Conservation (phyloP, 2,329 filamentous ascomycete genomes). For the Aspergillus sclerotialis region DNA sequence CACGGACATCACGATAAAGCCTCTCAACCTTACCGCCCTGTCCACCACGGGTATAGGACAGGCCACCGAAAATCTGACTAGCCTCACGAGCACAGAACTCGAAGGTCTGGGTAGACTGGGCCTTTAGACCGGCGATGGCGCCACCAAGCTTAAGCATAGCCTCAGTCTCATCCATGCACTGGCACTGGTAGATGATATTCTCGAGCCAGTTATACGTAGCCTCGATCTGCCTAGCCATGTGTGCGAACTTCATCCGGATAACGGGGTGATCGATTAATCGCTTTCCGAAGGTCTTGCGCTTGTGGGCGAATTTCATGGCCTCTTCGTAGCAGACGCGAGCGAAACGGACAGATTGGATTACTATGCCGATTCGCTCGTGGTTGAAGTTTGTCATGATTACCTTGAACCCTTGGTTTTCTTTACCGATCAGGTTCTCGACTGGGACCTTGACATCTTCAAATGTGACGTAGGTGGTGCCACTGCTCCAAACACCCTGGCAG, state of each 20-base stretch:
- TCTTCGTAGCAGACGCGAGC: constrained; percentile 96
- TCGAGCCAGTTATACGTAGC: constrained; percentile 96
- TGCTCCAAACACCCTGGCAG: constrained; percentile 95
- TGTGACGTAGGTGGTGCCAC: constrained; percentile 92
- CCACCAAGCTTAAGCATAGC: constrained; percentile 94
- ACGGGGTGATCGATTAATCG: constrained; percentile 94
- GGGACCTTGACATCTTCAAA: constrained; percentile 99
- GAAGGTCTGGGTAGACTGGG: constrained; percentile 87
- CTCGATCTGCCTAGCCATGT: constrained; percentile 98
- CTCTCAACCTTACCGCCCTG: constrained; percentile 95
- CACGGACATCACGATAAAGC: constrained; percentile 87
- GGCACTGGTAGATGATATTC: constrained; percentile 86
- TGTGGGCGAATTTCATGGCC: constrained; percentile 92
- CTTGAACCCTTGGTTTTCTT: constrained; percentile 97
- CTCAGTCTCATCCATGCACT: constrained; percentile 88
- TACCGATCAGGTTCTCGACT: constrained; percentile 96
- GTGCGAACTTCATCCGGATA: constrained; percentile 92
- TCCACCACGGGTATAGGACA: constrained; percentile 86
- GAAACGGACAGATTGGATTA: constrained; percentile 95
- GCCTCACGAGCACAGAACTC: constrained; percentile 97
- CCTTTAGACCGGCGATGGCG: constrained; percentile 88
- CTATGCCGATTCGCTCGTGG: constrained; percentile 97
- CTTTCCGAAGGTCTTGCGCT: constrained; percentile 94
- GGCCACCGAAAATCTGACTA: constrained; percentile 91
- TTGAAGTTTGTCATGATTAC: constrained; percentile 99